Base-by-base conservation (phyloP, 139 green algal genomes). In the Spirogloea muscicola region DNA sequence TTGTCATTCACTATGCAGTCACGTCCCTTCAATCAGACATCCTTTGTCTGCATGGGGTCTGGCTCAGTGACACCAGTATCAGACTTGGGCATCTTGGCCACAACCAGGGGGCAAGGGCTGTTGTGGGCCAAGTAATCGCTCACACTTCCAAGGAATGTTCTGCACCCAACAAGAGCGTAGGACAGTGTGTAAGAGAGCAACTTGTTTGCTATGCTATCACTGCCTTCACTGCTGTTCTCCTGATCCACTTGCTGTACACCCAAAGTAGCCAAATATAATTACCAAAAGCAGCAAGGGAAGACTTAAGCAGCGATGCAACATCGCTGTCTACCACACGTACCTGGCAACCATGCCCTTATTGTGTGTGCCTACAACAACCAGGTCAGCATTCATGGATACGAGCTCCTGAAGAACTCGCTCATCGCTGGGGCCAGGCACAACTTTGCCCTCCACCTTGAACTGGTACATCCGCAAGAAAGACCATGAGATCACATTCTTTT, bases 111-210 rank as follows among this genome's bases (percentile, higher is more conserved):
- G 27, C 62, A 71, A 27, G 62, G 62, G 31, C 62, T 68, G 42
- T 73, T 73, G 36, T 73, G 64, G 3, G 64, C 64, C 27, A 73
- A 31, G 63, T 73, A 68, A 43, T 73, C 64, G 64, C 64, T 73
- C 21, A 73, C 64, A 49, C 64, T 73, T 27, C 64, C 64, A 4
- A 73, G 10, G 31, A 73, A 73, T 43, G 64, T 73, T 21, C 64
- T 73, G 64, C 55, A 13, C 16, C 3, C 44, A 61, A 9, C 62
- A 73, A n/a, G n/a, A n/a, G n/a, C n/a, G n/a, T n/a, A n/a, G n/a
- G n/a, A n/a, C n/a, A n/a, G 36, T 49, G 10, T 37, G 3, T 31
- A 61, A 9, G 38, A 73, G 34, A 73, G 36, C 31, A 61, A 64
- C n/a, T n/a, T n/a, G n/a, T n/a, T n/a, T n/a, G n/a, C n/a, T n/a